Evolutionary conservation across 2,329 filamentous ascomycete species (phyloP).

Genomic region (Achaetomium macrosporum): DNA sequence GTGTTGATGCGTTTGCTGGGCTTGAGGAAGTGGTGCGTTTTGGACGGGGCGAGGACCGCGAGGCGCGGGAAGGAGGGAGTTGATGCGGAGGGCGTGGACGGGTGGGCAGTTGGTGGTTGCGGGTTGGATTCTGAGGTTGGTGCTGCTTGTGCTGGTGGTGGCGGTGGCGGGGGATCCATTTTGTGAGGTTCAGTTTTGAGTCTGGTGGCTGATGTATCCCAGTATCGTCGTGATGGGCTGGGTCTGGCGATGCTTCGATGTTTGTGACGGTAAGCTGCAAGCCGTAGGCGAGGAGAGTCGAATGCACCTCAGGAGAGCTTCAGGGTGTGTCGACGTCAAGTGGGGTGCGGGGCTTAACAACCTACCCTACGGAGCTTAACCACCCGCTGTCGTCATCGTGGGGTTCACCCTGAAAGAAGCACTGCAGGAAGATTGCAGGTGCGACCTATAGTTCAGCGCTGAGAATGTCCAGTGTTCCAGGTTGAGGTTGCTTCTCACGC

Average conservation of each 20-base stretch:
- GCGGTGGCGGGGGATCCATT: constrained; percentile 12
- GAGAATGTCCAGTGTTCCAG: no score
- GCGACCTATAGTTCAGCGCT: not conserved
- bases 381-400: constrained; percentile 15
- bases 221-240: not conserved
- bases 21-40: constrained; percentile 53
- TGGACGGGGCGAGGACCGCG: constrained; percentile 41
- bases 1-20: constrained; percentile 83
- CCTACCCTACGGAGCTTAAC: not conserved
- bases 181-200: not conserved
- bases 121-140: not conserved
- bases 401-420: not conserved
- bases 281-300: not conserved
- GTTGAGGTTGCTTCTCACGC: no score
- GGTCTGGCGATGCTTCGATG: not conserved
- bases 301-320: no score
- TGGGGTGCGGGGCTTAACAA: not conserved
- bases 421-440: not conserved
- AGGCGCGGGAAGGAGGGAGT: constrained; percentile 32
- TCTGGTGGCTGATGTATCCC: no score
- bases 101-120: constrained; percentile 27
- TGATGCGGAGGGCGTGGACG: constrained; percentile 1
- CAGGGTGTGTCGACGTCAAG: not conserved
- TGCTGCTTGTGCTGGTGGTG: not conserved
- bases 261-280: no score